These are phyloP conservation scores for sorghum (Sorghum bicolor) DNA, from an alignment of 176 grass and related monocot genomes.

Conservation along the genomic window Sorghum_bicolor_NCBIv3 NC_012873.2:6478001-6478500, in stretches of 20 bases:
- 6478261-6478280: constrained; percentile 91
- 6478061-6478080: constrained; percentile 4
- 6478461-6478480: background rate
- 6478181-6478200: constrained; percentile 32
- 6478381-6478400: background rate
- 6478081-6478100: background rate
- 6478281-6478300: constrained; percentile 52
- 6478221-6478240: constrained; percentile 17
- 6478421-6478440: background rate
- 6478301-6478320: constrained; percentile 17
- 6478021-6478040: background rate
- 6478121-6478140: constrained; percentile 28
- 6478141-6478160: constrained; percentile 2
- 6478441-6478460: background rate
- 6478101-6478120: constrained; percentile 38
- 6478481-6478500: background rate
- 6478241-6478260: constrained; percentile 95
- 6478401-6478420: background rate
- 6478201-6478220: constrained; percentile 10
- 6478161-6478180: constrained; percentile 44
- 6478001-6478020: constrained; percentile 14
- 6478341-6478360: background rate
- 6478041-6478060: background rate
- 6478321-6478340: background rate
- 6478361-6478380: background rate